A percentile compares a stretch with the other conserved stretches of the same genome.
phyloP scores from a whole-genome alignment of 2,329 filamentous ascomycete species.

The Nemania sp. region DNA sequence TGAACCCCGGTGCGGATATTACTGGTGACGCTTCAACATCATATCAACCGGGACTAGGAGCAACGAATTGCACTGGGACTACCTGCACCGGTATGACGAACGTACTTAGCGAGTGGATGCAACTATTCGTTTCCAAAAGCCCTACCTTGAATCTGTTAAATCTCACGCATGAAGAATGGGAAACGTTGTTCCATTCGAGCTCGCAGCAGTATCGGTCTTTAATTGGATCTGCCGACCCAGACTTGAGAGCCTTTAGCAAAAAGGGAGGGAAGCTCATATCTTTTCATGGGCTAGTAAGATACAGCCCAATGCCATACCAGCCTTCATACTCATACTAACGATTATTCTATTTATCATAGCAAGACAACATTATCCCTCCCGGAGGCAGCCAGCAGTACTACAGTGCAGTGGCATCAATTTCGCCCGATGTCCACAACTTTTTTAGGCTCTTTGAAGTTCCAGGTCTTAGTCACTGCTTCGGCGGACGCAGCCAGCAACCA shows the following conservation, averaged over 20 bases:
- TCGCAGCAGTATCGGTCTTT: conserved; percentile 35
- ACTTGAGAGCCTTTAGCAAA: conserved; percentile 39
- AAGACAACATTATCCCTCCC: conserved; percentile 40
- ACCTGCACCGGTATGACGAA: background rate
- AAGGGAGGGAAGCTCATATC: conserved; percentile 46
- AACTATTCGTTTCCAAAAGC: conserved; percentile 37
- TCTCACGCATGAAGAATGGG: conserved; percentile 33
- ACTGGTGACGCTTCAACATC: conserved; percentile 13
- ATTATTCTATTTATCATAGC: conserved; percentile 14
- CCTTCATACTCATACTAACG: background rate
- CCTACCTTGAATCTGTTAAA: conserved; percentile 30
- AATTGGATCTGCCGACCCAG: conserved; percentile 34
- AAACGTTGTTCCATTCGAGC: conserved; percentile 30
- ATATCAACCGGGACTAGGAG: background rate
- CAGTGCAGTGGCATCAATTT: conserved; percentile 23
- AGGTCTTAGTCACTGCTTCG: conserved; percentile 40
- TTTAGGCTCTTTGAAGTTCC: conserved; percentile 41
- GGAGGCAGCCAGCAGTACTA: conserved; percentile 38
- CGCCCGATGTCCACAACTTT: conserved; percentile 35
- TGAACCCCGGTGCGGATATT: conserved; percentile 36
- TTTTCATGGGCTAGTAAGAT: conserved; percentile 58
- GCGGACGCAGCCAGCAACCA: conserved; percentile 34
- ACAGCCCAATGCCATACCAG: background rate
- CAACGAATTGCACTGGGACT: conserved; percentile 20
- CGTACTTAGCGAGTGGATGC: conserved; percentile 30